A percentile compares a stretch with the other conserved stretches of the same genome.
Conservation (phyloP, 2,329 filamentous ascomycete genomes). For the Periglandula ipomoeae region DNA sequence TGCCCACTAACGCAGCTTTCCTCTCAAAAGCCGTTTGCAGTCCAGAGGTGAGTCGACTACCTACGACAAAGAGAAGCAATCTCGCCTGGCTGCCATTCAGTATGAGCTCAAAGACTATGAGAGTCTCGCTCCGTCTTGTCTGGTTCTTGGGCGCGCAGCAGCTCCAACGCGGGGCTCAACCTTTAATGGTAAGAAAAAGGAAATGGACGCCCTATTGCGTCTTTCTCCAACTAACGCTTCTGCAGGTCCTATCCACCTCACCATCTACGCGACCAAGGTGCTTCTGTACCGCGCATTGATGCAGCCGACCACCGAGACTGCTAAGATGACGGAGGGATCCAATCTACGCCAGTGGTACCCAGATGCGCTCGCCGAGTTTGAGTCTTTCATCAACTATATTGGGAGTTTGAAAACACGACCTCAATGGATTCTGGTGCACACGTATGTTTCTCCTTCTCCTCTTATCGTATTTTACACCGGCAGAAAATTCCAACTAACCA, state of each 20-base stretch:
- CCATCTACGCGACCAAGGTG: constrained; percentile 31
- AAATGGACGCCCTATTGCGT: not conserved
- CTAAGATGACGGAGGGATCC: constrained; percentile 26
- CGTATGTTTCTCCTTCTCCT: not conserved
- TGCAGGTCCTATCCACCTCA: constrained; percentile 28
- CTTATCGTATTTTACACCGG: not conserved
- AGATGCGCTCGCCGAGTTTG: constrained; percentile 24
- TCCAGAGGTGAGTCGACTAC: not conserved
- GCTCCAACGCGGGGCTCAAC: not conserved
- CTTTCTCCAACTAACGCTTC: constrained; percentile 5
- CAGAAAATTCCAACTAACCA: not conserved
- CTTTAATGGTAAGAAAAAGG: not conserved
- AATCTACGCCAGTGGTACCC: constrained; percentile 25
- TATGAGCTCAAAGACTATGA: constrained; percentile 24
- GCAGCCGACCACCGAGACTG: constrained; percentile 31
- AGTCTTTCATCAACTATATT: constrained; percentile 20
- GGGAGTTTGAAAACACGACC: not conserved
- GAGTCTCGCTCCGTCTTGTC: constrained; percentile 24
- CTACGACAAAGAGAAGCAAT: constrained; percentile 8
- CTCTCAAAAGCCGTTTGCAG: constrained; percentile 7
- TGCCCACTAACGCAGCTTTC: too few relatives aligned
- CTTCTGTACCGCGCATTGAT: constrained; percentile 34
- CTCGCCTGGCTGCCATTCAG: constrained; percentile 16
- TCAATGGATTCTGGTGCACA: not conserved
- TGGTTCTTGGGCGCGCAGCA: constrained; percentile 14